Evolutionary conservation across 1,284 basidiomycete species (phyloP), one percentile per base, ranked within the genome.

Genomic region (Abortiporus biennis): DNA sequence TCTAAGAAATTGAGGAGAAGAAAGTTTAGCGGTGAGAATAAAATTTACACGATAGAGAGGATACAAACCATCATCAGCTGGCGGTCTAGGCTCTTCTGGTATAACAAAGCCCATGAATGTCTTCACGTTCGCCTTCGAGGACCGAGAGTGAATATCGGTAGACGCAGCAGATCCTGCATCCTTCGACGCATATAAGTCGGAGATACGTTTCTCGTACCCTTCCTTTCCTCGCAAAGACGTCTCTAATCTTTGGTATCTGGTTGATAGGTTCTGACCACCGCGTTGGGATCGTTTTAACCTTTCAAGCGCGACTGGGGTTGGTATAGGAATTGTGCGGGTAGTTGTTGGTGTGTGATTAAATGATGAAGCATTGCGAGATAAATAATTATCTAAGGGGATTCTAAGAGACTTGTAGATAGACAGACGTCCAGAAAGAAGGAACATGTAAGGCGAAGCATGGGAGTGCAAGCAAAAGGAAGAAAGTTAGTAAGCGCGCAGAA

Each of bases 41-140:
- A 8, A n/a, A 29, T 29, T 8, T 29, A 29, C 3, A 13, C 1
- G 29, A 31, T 23, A 12, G n/a, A n/a, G 12, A 6, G 32, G 13
- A 36, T 12, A 64, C 72, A 21, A 49, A 81, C 85, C 84, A 56
- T 86, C 84, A 32, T 78, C 66, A 40, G 68, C 71, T 3, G 84
- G 84, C 8, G 73, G 68, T 33, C 61, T 67, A 0, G 85, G 84
- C 44, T 73, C 63, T 45, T 74, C 62, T 2, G 85, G 83, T 47
- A 87, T 62, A 22, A 68, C 55, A 9, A 83, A 66, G 1, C 83
- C 85, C 48, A 61, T 54, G 54, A 78, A 81, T 21, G 61, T 69
- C 39, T 50, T 44, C 31, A 45, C 41, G 1, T 29, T 39, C 22
- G 24, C 38, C 29, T 49, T 46, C 6, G 37, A 42, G 4, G 37